Base-by-base conservation (phyloP, 2,329 filamentous ascomycete genomes). In the Colletotrichum agaves region DNA sequence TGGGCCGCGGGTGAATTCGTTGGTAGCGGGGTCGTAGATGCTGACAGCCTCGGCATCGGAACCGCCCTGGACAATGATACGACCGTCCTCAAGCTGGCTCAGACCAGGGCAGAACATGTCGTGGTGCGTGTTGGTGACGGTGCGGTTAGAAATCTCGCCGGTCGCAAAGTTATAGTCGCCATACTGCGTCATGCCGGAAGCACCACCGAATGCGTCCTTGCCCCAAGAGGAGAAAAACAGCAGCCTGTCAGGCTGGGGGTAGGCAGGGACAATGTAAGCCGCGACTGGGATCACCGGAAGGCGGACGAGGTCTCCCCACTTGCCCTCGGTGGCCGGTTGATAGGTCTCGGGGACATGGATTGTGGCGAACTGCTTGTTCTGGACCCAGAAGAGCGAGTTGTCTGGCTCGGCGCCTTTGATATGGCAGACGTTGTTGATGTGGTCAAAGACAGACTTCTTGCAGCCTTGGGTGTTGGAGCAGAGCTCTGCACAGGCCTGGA, bases 61-160 rank as follows among this genome's bases (percentile, higher is more conserved):
- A 1, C 87, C 87, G 5, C 88, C 87, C 0, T 83, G 85, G 6
- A 90, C 81, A 2, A 88, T 72, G 7, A 87, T 79, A 8, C 79
- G 77, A 0, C 85, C 87, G 7, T 81, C 75, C 15, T 79, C 79
- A 62, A 84, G 82, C 12, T 83, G 74, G 7, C 80, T 83, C 57
- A 88, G 85, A 2, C 85, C 87, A 0, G 86, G 85, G 71, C 86
- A 88, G 70, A 87, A 87, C 85, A 87, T 87, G 71, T 87, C 84
- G 70, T 86, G 83, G 4, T 79, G 71, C 0, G 83, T 86, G 65
- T 84, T 73, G 47, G 76, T 74, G 7, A 81, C 74, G 37, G 74
- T 74, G 17, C 73, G 74, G 21, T 75, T 52, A 19, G 76, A 73
- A 11, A 78, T 67, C 79, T 61, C 62, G 47, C 72, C 72, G 2